These are phyloP conservation scores for Gleditsia sinensis DNA, from an alignment of 306 rosid genomes.

Conservation along the genomic window DNA sequence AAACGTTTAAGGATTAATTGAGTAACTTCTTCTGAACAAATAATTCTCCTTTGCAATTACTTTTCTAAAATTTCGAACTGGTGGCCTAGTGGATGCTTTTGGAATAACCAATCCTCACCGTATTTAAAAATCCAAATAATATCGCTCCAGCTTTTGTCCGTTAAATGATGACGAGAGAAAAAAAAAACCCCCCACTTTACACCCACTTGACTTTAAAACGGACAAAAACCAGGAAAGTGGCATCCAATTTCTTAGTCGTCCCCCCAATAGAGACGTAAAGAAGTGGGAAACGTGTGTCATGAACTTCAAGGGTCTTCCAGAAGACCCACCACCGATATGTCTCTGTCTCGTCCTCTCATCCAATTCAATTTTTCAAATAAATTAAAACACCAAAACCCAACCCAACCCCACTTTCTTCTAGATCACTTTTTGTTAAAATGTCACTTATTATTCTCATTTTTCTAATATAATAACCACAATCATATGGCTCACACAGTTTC, in stretches of 20 bases:
- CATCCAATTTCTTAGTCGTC: not conserved
- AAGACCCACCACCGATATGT: slow-evolving; percentile 29
- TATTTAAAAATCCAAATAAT: too few species aligned
- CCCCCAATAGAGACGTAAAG: slow-evolving; percentile 32
- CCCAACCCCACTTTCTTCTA: not conserved
- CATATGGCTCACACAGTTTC: slow-evolving; percentile 34
- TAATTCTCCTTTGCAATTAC: too few species aligned
- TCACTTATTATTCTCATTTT: slow-evolving; percentile 1
- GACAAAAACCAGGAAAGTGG: not conserved
- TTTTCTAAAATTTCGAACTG: too few species aligned
- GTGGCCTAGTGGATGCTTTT: too few species aligned
- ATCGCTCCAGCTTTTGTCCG: too few species aligned
- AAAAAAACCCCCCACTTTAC: not conserved
- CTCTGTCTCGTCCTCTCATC: not conserved
- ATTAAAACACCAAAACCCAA: not conserved
- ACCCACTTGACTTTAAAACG: slow-evolving; percentile 18
- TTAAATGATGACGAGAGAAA: too few species aligned
- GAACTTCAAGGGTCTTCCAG: slow-evolving; percentile 33
- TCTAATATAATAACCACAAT: slow-evolving; percentile 27
- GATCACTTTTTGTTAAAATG: not conserved
- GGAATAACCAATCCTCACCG: too few species aligned
- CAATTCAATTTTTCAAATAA: slow-evolving; percentile 8
- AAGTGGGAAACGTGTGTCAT: slow-evolving; percentile 41
- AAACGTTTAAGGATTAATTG: too few species aligned
- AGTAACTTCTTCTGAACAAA: too few species aligned